Conservation (phyloP, 169 alveolate genomes). For the Cryptosporidium meleagridis region DNA sequence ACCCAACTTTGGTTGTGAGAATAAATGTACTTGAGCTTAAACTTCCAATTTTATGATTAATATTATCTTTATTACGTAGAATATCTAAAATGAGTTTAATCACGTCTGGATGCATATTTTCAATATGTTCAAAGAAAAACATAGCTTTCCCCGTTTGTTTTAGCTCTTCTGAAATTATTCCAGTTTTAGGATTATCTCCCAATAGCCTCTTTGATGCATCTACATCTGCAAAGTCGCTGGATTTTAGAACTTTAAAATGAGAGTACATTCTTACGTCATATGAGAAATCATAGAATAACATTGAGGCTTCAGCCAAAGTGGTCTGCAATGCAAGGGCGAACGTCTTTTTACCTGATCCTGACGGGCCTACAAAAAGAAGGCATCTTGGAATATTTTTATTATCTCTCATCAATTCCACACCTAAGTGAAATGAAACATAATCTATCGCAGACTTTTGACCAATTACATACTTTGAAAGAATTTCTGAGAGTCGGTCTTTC, state of each 20-base stretch:
- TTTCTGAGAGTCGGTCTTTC: not conserved
- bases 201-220: slow-evolving; percentile 14
- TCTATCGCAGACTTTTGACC: slow-evolving; percentile 38
- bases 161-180: not conserved
- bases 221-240: slow-evolving; percentile 4
- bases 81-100: not conserved
- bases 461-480: slow-evolving; percentile 13
- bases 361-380: slow-evolving; percentile 11
- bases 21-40: not conserved
- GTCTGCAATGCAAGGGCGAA: slow-evolving; percentile 12
- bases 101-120: slow-evolving; percentile 16
- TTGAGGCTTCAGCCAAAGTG: not conserved
- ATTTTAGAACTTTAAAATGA: not conserved
- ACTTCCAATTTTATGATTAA: not conserved
- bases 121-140: slow-evolving; percentile 11
- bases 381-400: slow-evolving; percentile 7
- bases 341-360: slow-evolving; percentile 38
- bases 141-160: not conserved
- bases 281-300: not conserved
- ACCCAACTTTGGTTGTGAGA: slow-evolving; percentile 17
- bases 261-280: not conserved
- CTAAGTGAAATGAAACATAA: slow-evolving; percentile 1
- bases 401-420: not conserved
- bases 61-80: slow-evolving; percentile 7
- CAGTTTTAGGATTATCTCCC: not conserved